Base-by-base conservation (phyloP, 2,329 filamentous ascomycete genomes). In the Trichoderma aggressivum region DNA sequence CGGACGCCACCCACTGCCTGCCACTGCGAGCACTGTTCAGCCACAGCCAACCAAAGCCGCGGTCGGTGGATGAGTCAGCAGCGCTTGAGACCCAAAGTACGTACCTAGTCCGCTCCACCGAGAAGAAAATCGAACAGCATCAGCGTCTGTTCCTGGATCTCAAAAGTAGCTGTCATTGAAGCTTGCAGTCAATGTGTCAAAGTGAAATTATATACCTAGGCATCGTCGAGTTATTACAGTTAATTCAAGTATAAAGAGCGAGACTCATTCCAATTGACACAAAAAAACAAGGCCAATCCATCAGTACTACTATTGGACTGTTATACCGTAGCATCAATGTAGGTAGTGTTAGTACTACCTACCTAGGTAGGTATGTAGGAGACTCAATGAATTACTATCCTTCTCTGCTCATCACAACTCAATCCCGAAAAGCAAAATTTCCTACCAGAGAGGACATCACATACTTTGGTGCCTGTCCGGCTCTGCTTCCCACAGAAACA, bases 381-480 rank as follows among this genome's bases (percentile, higher is more conserved):
- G n/a, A n/a, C n/a, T n/a, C n/a, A n/a, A n/a, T n/a, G n/a, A n/a
- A n/a, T n/a, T n/a, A n/a, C n/a, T n/a, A n/a, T n/a, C n/a, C n/a
- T n/a, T n/a, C 14, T 21, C 47, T 56, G 12, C 21, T n/a, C 50
- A 66, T 14, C 36, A 36, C 16, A 36, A 26, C 21, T 10, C 36
- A 39, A 34, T 8, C 12, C 14, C 26, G 5, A 55, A 16, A n/a
- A 21, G n/a, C 16, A 3, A 36, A 55, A 28, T 93, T 95, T 92
- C 90, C 91, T 77, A 84, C 88, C 74, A 87, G 93, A 81, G 86
- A 89, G 76, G 91, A 95, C 74, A 88, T 96, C 79, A 88, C 90
- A 75, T 96, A 97, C 83, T 97, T 97, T 76, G 94, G 94, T 73
- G 94, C 95, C 67, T 95, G 95, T 74, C 95, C 95, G 62, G 94